Conservation (phyloP, 306 rosid genomes). For the Styphnolobium japonicum region DNA sequence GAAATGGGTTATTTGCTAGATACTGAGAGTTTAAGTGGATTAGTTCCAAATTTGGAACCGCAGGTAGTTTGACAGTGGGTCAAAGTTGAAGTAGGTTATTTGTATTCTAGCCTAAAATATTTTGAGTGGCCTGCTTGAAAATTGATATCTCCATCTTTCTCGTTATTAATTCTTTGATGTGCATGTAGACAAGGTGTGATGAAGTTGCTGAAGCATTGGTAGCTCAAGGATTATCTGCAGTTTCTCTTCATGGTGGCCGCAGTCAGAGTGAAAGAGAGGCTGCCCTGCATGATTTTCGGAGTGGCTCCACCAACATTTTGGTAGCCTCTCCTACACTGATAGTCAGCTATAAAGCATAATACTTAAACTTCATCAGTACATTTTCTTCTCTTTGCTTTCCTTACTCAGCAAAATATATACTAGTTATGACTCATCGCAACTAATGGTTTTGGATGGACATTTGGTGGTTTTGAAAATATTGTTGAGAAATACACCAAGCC, state of each 20-base stretch:
- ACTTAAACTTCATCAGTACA: background rate
- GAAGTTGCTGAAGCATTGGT: conserved; percentile 81
- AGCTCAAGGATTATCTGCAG: conserved; percentile 85
- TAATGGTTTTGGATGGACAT: background rate
- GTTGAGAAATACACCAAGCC: background rate
- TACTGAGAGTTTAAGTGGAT: background rate
- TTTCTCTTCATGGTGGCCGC: conserved; percentile 90
- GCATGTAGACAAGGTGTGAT: conserved; percentile 73
- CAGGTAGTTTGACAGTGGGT: background rate
- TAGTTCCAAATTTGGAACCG: background rate
- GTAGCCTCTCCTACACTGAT: conserved; percentile 32
- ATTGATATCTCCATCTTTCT: background rate
- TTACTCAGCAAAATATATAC: background rate
- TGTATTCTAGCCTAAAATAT: background rate
- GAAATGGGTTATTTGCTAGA: background rate
- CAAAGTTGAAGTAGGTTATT: background rate
- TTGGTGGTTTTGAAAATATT: background rate
- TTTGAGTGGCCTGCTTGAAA: background rate
- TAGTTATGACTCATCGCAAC: background rate
- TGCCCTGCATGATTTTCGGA: conserved; percentile 72
- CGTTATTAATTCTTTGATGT: conserved; percentile 12
- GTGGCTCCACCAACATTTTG: conserved; percentile 76
- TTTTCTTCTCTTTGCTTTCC: background rate
- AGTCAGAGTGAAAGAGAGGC: conserved; percentile 84
- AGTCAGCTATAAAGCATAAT: background rate